Conservation (phyloP, 345 rosid genomes). For the Arabidopsis arenosa region DNA sequence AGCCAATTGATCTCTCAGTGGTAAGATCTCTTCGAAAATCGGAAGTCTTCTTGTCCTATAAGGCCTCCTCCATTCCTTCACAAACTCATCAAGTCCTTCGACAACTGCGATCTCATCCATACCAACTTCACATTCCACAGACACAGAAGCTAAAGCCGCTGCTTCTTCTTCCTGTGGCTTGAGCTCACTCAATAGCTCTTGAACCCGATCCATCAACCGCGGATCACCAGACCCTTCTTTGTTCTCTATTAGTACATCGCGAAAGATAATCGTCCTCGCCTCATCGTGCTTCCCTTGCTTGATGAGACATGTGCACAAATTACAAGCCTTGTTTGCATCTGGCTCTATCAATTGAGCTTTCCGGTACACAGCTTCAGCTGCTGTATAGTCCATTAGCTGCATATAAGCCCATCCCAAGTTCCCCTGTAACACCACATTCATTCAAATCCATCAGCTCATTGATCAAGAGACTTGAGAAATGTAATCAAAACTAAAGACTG, state of each 20-base stretch:
- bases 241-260: constrained; percentile 50
- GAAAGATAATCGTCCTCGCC: constrained; percentile 53
- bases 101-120: constrained; percentile 53
- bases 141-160: constrained; percentile 9
- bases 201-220: constrained; percentile 57
- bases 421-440: constrained; percentile 55
- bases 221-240: constrained; percentile 58
- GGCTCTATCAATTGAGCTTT: constrained; percentile 86
- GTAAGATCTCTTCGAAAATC: constrained; percentile 83
- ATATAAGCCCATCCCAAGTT: constrained; percentile 98
- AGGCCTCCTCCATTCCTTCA: constrained; percentile 66
- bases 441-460: constrained; percentile 16
- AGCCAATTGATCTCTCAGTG: constrained; percentile 79
- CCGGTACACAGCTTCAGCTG: constrained; percentile 76
- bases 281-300: constrained; percentile 64
- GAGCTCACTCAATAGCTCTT: constrained; percentile 57
- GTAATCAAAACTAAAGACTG: neutral
- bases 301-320: constrained; percentile 72
- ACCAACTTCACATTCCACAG: constrained; percentile 44
- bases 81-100: constrained; percentile 67
- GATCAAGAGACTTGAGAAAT: constrained; percentile 8
- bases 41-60: constrained; percentile 79
- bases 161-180: constrained; percentile 32
- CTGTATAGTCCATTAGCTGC: constrained; percentile 68
- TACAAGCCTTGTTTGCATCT: constrained; percentile 91